phyloP scores from a whole-genome alignment of 2,329 filamentous ascomycete genomes.

The Botrytis paeoniae region DNA sequence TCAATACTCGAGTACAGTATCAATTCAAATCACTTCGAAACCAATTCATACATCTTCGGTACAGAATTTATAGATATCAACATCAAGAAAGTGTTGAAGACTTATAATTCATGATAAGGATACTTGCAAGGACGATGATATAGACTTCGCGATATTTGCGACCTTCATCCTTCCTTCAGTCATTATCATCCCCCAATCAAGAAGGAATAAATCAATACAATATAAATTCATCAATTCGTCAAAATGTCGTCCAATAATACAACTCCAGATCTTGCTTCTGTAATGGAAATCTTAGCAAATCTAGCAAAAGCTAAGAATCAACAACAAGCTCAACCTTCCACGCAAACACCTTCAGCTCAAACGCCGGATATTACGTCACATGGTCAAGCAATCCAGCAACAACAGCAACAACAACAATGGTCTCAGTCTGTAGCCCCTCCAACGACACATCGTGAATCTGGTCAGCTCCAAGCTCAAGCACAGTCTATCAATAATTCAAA shows the following conservation, averaged over 20 bases:
- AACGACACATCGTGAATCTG: background rate
- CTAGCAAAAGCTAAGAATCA: conserved; percentile 27
- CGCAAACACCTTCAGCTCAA: conserved; percentile 35
- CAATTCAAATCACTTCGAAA: too few relatives aligned
- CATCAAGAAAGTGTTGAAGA: background rate
- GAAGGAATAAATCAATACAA: background rate
- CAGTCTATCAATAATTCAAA: conserved; percentile 19
- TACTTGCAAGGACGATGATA: background rate
- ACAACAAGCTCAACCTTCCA: conserved; percentile 18
- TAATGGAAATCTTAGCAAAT: conserved; percentile 35
- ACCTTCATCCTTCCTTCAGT: background rate
- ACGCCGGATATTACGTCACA: conserved; percentile 33
- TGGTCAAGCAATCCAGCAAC: conserved; percentile 34
- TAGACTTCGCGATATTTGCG: background rate
- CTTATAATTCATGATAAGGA: background rate
- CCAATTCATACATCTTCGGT: background rate
- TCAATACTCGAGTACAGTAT: background rate
- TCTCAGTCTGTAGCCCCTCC: conserved; percentile 1
- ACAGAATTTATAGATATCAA: background rate
- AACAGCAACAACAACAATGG: conserved; percentile 16
- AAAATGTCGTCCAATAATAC: conserved; percentile 32
- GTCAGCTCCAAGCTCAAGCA: background rate
- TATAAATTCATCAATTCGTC: background rate
- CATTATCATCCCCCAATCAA: background rate
- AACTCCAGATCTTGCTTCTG: conserved; percentile 37